Evolutionary conservation across 2,329 filamentous ascomycete species (phyloP).

Genomic region (Apiospora saccharicola): DNA sequence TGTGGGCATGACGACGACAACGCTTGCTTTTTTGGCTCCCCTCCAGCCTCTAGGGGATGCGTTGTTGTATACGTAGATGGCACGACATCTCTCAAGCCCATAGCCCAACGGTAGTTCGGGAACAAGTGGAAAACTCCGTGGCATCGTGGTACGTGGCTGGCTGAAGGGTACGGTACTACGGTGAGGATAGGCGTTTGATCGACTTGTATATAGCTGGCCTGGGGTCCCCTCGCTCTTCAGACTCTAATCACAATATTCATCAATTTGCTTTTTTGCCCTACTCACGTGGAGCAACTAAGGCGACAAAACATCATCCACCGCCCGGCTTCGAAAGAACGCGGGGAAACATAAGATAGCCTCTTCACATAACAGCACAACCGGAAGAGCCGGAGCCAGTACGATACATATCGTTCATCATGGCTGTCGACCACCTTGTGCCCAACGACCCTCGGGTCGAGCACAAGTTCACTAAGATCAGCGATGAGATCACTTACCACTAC

Average conservation of each 20-base stretch:
- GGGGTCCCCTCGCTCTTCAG: not conserved
- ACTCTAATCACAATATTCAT: not conserved
- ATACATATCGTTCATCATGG: not conserved
- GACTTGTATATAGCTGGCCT: not conserved
- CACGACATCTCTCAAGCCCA: not conserved
- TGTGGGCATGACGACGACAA: constrained; percentile 14
- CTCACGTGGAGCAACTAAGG: not conserved
- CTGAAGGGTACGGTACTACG: not conserved
- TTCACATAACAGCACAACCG: not conserved
- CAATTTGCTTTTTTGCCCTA: not conserved
- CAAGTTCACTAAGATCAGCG: constrained; percentile 69
- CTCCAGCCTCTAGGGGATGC: not conserved
- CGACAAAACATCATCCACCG: not conserved
- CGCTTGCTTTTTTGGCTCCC: not conserved
- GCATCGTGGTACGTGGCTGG: not conserved
- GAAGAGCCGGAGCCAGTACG: not conserved
- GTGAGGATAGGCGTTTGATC: not conserved
- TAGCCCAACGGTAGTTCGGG: not conserved
- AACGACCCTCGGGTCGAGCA: constrained; percentile 73
- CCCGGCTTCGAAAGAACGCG: not conserved
- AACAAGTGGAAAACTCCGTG: not conserved
- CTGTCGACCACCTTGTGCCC: constrained; percentile 59
- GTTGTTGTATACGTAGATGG: constrained; percentile 13
- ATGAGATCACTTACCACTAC: constrained; percentile 53
- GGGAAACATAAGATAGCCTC: not conserved